A percentile compares a stretch with the other conserved stretches of the same genome.
Conservation (phyloP, 2,329 filamentous ascomycete genomes). For the Escovopsis sp. region DNA sequence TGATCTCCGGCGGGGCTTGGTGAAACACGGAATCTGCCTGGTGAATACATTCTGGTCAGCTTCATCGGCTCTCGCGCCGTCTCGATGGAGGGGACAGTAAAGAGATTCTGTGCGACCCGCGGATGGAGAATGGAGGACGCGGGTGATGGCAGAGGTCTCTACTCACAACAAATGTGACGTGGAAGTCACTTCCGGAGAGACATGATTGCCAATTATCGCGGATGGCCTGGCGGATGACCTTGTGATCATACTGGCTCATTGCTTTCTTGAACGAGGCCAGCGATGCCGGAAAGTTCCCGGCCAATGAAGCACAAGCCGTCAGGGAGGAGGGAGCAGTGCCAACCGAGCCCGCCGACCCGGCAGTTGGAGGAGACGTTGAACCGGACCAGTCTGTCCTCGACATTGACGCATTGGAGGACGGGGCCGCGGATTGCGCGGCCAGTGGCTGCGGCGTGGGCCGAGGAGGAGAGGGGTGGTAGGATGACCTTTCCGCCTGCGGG, state of each 20-base stretch:
- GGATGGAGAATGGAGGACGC: no score
- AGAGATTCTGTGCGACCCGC: no score
- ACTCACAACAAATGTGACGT: slow-evolving; percentile 37
- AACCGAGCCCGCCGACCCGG: no score
- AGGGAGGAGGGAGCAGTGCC: no score
- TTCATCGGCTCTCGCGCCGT: no score
- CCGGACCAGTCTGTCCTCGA: background rate
- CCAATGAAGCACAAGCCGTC: background rate
- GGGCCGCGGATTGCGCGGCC: no score
- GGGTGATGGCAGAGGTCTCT: background rate
- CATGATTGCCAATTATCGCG: slow-evolving; percentile 37
- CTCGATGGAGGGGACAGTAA: no score
- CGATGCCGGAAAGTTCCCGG: background rate
- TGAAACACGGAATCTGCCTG: slow-evolving; percentile 36
- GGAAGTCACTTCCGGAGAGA: slow-evolving; percentile 34
- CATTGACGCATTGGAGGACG: background rate
- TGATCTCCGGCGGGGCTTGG: slow-evolving; percentile 22
- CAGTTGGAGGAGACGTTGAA: no score
- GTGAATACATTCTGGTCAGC: no score
- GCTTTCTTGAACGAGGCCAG: slow-evolving; percentile 12
- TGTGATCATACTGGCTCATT: slow-evolving; percentile 25
- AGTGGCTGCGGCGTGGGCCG: no score
- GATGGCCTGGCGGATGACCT: slow-evolving; percentile 31
- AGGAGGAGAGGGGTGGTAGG: no score
- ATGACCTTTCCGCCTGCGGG: no score